phyloP scores from a whole-genome alignment of 768 basidiomycete genomes.

The Postia placenta region DNA sequence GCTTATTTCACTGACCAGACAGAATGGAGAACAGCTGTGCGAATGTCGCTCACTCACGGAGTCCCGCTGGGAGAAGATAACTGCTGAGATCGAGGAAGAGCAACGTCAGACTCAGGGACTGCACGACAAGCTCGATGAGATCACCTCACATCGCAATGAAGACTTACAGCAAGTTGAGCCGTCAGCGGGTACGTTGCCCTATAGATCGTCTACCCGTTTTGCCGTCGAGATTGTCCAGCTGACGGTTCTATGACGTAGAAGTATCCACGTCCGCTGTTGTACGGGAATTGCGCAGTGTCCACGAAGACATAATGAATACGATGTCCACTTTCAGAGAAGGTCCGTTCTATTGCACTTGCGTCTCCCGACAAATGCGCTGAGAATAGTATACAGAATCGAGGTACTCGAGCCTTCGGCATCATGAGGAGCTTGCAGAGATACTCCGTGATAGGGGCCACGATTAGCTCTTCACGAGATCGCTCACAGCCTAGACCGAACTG shows the following conservation, averaged over 20 bases:
- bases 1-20: not conserved
- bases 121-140: not conserved
- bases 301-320: not conserved
- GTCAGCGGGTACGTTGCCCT: not conserved
- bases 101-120: not conserved
- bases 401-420: not conserved
- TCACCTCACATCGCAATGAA: not conserved
- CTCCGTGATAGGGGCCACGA: conserved; percentile 1
- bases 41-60: not conserved
- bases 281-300: not conserved
- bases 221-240: not conserved
- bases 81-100: not conserved
- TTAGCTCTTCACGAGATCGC: not conserved
- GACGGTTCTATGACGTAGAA: not conserved
- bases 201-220: too few species aligned
- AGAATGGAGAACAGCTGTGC: not conserved
- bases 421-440: not conserved
- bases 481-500: not conserved
- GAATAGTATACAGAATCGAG: not conserved
- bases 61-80: not conserved
- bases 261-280: not conserved
- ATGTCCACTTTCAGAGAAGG: not conserved
- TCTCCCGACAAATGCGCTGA: not conserved
- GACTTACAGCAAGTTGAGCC: not conserved
- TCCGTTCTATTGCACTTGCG: not conserved